Conservation (phyloP, 164 flowering plant genomes). For the Vitis labrusca region DNA sequence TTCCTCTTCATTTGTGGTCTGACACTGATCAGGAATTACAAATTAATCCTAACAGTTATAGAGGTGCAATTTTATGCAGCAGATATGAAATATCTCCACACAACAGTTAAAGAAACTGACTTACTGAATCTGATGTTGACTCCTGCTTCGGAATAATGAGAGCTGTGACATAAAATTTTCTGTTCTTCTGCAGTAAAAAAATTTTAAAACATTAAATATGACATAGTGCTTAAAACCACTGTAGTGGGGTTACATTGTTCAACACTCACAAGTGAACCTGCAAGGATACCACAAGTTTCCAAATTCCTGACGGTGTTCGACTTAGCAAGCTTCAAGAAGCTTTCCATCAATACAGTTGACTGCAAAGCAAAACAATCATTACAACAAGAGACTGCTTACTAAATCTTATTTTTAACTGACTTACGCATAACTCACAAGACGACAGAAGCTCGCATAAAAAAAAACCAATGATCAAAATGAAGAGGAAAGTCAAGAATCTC, state of each 20-base stretch:
- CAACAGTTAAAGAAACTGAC: constrained; percentile 7
- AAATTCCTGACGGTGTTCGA: constrained; percentile 79
- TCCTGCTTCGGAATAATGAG: constrained; percentile 98
- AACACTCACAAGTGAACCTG: constrained; percentile 86
- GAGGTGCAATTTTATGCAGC: neutral
- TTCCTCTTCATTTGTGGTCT: constrained; percentile 94
- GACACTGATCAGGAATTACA: constrained; percentile 59
- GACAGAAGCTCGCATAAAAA: neutral
- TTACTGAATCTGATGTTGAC: constrained; percentile 88
- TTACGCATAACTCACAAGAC: neutral
- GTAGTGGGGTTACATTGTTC: constrained; percentile 1
- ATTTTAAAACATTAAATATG: constrained; percentile 6
- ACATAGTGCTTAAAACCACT: neutral
- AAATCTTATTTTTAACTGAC: neutral
- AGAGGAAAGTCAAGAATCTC: constrained; percentile 30
- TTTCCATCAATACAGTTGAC: constrained; percentile 87
- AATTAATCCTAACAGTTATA: neutral
- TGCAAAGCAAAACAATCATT: constrained; percentile 26
- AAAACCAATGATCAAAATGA: neutral
- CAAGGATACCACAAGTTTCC: constrained; percentile 97
- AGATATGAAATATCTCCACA: neutral
- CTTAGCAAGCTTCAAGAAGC: constrained; percentile 87
- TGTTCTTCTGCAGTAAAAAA: constrained; percentile 60
- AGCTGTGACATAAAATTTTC: constrained; percentile 76
- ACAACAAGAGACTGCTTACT: neutral